phyloP scores from a whole-genome alignment of 805 yeast species.

The Metschnikowia continentalis region DNA sequence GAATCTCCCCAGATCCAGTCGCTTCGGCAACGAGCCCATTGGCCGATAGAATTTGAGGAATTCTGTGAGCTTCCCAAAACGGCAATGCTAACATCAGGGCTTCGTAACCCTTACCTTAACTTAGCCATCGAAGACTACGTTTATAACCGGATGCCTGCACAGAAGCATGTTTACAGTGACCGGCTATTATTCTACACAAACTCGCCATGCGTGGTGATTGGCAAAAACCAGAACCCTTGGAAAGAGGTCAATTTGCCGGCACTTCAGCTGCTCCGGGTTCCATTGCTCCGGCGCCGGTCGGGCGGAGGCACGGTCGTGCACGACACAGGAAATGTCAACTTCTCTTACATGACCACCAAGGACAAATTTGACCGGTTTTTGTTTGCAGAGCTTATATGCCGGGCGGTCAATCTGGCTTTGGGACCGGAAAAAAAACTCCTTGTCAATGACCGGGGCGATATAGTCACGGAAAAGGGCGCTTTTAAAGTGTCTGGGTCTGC shows the following conservation, averaged over 20 bases:
- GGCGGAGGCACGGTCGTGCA: slow-evolving; percentile 99
- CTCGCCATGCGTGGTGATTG: slow-evolving; percentile 84
- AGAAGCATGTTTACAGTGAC: slow-evolving; percentile 22
- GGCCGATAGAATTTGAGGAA: neutral
- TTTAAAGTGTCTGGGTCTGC: slow-evolving; percentile 90
- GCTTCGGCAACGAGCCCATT: slow-evolving; percentile 8
- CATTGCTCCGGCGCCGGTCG: slow-evolving; percentile 70
- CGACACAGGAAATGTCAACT: slow-evolving; percentile 84
- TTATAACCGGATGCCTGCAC: slow-evolving; percentile 58
- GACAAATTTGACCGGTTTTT: slow-evolving; percentile 57
- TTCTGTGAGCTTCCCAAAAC: slow-evolving; percentile 31
- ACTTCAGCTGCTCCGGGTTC: slow-evolving; percentile 48
- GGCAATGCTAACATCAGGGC: slow-evolving; percentile 52
- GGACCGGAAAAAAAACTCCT: slow-evolving; percentile 25
- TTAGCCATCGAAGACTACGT: slow-evolving; percentile 79
- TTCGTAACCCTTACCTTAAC: slow-evolving; percentile 67
- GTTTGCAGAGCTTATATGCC: slow-evolving; percentile 45
- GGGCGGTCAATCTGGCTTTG: slow-evolving; percentile 24
- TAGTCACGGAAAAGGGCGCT: slow-evolving; percentile 41
- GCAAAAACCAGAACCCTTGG: slow-evolving; percentile 96
- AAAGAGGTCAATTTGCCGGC: slow-evolving; percentile 68
- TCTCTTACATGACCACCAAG: slow-evolving; percentile 71
- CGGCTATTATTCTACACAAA: slow-evolving; percentile 73
- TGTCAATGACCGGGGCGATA: slow-evolving; percentile 79
- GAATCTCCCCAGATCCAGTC: slow-evolving; percentile 27